Evolutionary conservation across 2,329 filamentous ascomycete genomes (phyloP).

Genomic region (Ophiostoma ips): DNA sequence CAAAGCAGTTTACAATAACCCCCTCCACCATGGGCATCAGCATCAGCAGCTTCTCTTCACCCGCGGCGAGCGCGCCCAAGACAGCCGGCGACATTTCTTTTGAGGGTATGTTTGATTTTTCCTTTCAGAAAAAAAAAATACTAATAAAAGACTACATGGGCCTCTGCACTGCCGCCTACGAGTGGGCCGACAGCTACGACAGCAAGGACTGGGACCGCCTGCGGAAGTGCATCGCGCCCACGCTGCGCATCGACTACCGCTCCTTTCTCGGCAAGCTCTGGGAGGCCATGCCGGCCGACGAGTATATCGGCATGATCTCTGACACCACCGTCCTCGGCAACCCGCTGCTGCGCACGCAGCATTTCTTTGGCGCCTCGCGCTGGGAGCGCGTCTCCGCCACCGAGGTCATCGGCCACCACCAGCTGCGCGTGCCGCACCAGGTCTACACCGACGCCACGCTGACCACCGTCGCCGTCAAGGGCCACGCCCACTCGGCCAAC

Average conservation of each 20-base stretch:
- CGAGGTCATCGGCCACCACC: constrained; percentile 46
- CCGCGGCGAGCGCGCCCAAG: neutral
- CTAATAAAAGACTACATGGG: constrained; percentile 33
- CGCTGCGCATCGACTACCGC: constrained; percentile 55
- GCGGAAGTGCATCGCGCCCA: constrained; percentile 47
- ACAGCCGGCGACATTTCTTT: constrained; percentile 8
- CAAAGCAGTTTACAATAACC: neutral
- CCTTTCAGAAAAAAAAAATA: no score
- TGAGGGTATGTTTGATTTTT: constrained; percentile 12
- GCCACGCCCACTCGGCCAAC: constrained; percentile 45
- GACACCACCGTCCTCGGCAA: constrained; percentile 44
- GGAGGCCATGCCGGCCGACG: constrained; percentile 45
- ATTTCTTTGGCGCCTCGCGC: constrained; percentile 46
- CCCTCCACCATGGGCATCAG: constrained; percentile 11
- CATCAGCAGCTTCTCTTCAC: constrained; percentile 6
- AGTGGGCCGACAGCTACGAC: constrained; percentile 54
- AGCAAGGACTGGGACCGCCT: constrained; percentile 51
- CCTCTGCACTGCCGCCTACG: constrained; percentile 35
- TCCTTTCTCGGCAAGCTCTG: constrained; percentile 46
- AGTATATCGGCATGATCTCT: constrained; percentile 48
- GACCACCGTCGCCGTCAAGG: constrained; percentile 37
- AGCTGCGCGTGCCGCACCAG: constrained; percentile 49
- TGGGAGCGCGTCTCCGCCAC: constrained; percentile 44
- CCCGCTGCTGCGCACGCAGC: constrained; percentile 48
- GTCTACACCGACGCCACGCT: constrained; percentile 34